Conservation (phyloP, 179 eudicot genomes). For the Dionaea muscipula region DNA sequence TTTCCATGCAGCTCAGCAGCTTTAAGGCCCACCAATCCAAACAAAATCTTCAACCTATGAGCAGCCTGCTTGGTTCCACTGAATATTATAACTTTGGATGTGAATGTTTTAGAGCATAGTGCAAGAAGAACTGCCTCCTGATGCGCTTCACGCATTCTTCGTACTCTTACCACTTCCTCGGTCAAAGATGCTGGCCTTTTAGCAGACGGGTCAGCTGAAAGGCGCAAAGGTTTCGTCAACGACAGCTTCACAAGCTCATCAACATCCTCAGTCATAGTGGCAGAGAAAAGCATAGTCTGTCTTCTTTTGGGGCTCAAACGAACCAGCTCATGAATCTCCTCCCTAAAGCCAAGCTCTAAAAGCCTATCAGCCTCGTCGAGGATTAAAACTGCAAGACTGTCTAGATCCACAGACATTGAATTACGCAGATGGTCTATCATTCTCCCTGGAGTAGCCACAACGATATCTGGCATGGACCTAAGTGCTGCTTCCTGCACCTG, state of each 20-base stretch:
- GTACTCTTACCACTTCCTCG: conserved; percentile 91
- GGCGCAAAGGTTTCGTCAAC: conserved; percentile 59
- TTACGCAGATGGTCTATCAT: conserved; percentile 95
- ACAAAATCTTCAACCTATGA: conserved; percentile 81
- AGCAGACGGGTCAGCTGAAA: conserved; percentile 81
- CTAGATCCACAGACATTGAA: conserved; percentile 89
- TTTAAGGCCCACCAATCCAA: conserved; percentile 83
- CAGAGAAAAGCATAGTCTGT: conserved; percentile 92
- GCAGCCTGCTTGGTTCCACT: conserved; percentile 89
- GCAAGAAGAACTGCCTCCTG: conserved; percentile 94
- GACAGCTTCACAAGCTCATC: conserved; percentile 69
- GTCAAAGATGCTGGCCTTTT: conserved; percentile 66
- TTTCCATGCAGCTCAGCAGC: conserved; percentile 88
- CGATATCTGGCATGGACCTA: conserved; percentile 86
- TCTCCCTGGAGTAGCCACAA: conserved; percentile 96
- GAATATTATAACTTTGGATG: conserved; percentile 77
- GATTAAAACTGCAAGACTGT: conserved; percentile 88
- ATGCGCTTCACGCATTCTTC: conserved; percentile 76
- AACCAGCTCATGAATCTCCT: conserved; percentile 81
- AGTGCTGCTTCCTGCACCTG: conserved; percentile 80
- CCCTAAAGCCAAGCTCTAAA: conserved; percentile 85
- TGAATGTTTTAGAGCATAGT: conserved; percentile 76
- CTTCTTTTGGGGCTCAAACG: conserved; percentile 79
- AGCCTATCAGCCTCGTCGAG: conserved; percentile 97
- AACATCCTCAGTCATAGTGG: conserved; percentile 88